phyloP scores from a whole-genome alignment of 2,329 filamentous ascomycete genomes.

The Claviceps humidiphila region DNA sequence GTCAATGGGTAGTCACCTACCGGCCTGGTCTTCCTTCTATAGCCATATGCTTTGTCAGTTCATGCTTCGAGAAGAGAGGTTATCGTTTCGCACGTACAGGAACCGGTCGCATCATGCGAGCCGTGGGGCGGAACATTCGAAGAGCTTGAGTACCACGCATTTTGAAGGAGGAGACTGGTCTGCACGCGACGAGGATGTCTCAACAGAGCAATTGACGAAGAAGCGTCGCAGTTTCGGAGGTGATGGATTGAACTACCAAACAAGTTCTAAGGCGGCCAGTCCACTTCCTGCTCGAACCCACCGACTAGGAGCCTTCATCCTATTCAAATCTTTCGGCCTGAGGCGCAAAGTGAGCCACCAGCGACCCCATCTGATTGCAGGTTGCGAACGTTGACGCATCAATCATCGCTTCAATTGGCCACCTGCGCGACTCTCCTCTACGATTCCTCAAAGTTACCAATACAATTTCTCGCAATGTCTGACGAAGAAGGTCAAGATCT shows the following conservation, averaged over 20 bases:
- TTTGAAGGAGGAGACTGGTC: slow-evolving; percentile 17
- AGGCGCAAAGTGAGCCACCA: slow-evolving; percentile 23
- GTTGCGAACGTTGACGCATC: slow-evolving; percentile 22
- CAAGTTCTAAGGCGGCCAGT: slow-evolving; percentile 18
- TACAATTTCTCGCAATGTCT: slow-evolving; percentile 57
- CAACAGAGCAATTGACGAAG: slow-evolving; percentile 19
- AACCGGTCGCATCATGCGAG: slow-evolving; percentile 54
- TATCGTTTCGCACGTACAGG: slow-evolving; percentile 41
- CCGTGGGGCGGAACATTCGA: slow-evolving; percentile 53
- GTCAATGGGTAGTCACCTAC: slow-evolving; percentile 33
- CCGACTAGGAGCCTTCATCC: slow-evolving; percentile 20
- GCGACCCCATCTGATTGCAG: slow-evolving; percentile 27
- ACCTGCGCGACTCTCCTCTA: slow-evolving; percentile 3
- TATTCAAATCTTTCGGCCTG: slow-evolving; percentile 16
- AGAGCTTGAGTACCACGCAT: slow-evolving; percentile 56
- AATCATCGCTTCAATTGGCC: slow-evolving; percentile 12
- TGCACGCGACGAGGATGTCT: slow-evolving; percentile 11
- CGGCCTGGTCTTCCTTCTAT: slow-evolving; percentile 54
- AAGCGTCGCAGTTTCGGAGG: slow-evolving; percentile 16
- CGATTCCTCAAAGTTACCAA: slow-evolving; percentile 14
- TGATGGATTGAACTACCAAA: slow-evolving; percentile 19
- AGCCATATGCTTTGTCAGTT: slow-evolving; percentile 15
- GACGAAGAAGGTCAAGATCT: slow-evolving; percentile 66
- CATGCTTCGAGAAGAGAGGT: slow-evolving; percentile 6
- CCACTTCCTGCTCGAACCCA: slow-evolving; percentile 14